These are phyloP conservation scores for Bathelium albidoporum DNA, from an alignment of 495 filamentous ascomycete genomes.

Conservation along the genomic window DNA sequence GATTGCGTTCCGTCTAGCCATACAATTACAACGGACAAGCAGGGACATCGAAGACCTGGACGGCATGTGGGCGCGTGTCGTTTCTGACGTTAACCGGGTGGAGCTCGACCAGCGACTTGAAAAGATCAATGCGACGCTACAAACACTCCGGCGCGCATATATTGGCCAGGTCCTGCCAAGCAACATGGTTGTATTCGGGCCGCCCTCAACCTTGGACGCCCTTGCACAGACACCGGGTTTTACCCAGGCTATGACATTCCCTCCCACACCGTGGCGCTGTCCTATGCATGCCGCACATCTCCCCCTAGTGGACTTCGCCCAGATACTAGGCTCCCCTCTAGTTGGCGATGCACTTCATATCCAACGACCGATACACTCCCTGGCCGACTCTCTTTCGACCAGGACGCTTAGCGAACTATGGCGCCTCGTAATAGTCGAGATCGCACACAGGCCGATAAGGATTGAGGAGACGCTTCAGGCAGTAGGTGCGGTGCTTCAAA, in stretches of 20 bases:
- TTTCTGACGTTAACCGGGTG: not conserved
- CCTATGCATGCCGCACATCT: slow-evolving; percentile 11
- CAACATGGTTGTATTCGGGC: slow-evolving; percentile 12
- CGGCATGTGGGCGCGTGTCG: slow-evolving; percentile 8
- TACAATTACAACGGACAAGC: slow-evolving; percentile 7
- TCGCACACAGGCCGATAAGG: slow-evolving; percentile 10
- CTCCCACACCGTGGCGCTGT: slow-evolving; percentile 6
- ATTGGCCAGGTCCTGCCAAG: slow-evolving; percentile 7
- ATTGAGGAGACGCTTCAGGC: slow-evolving; percentile 6
- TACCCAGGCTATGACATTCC: not conserved
- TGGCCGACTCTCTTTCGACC: not conserved
- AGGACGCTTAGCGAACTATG: slow-evolving; percentile 8
- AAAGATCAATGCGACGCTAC: slow-evolving; percentile 8
- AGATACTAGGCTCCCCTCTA: slow-evolving; percentile 5
- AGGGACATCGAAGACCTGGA: slow-evolving; percentile 12
- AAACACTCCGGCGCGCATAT: slow-evolving; percentile 10
- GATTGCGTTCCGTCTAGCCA: slow-evolving; percentile 10
- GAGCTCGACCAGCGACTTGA: slow-evolving; percentile 6
- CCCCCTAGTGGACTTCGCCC: slow-evolving; percentile 5
- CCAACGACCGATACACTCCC: slow-evolving; percentile 8
- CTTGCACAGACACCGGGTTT: slow-evolving; percentile 4
- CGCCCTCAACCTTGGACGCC: slow-evolving; percentile 10
- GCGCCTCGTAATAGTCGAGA: slow-evolving; percentile 3
- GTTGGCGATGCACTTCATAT: not conserved
- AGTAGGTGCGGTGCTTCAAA: slow-evolving; percentile 2